These are phyloP conservation scores for Pythium aphanidermatum DNA, from an alignment of 352 stramenopile genomes.

Conservation along the genomic window DNA sequence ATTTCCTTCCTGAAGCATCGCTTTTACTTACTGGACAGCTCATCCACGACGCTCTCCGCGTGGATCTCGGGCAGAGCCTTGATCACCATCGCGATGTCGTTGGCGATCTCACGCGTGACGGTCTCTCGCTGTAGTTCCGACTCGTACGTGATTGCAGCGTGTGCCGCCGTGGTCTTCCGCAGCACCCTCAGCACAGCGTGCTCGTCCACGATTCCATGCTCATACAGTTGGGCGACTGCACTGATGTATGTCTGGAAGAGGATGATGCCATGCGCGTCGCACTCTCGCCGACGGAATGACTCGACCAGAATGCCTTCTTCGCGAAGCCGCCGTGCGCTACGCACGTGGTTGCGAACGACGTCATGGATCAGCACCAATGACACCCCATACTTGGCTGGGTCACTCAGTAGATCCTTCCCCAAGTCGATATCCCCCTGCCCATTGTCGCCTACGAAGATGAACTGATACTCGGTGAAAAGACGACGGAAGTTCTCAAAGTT, in stretches of 20 bases:
- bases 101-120: conserved; percentile 52
- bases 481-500: conserved; percentile 73
- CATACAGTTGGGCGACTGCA: conserved; percentile 51
- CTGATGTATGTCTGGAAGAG: conserved; percentile 80
- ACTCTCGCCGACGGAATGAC: conserved; percentile 60
- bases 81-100: conserved; percentile 49
- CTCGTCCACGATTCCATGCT: conserved; percentile 38
- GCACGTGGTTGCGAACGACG: conserved; percentile 64
- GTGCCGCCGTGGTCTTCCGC: conserved; percentile 46
- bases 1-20: conserved; percentile 2
- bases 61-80: conserved; percentile 49
- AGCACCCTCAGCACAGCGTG: conserved; percentile 54
- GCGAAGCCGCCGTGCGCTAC: conserved; percentile 1
- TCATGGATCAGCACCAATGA: conserved; percentile 73
- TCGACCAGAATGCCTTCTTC: conserved; percentile 13
- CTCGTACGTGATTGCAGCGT: conserved; percentile 62
- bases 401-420: conserved; percentile 55
- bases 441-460: conserved; percentile 80
- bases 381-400: conserved; percentile 46
- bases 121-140: conserved; percentile 42
- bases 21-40: conserved; percentile 35
- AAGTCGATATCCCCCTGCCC: conserved; percentile 78
- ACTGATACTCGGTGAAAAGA: conserved; percentile 65
- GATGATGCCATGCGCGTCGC: conserved; percentile 52
- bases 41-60: conserved; percentile 35